Evolutionary conservation across 2,329 filamentous ascomycete species (phyloP).

Genomic region (Paraconiothyrium brasiliense): DNA sequence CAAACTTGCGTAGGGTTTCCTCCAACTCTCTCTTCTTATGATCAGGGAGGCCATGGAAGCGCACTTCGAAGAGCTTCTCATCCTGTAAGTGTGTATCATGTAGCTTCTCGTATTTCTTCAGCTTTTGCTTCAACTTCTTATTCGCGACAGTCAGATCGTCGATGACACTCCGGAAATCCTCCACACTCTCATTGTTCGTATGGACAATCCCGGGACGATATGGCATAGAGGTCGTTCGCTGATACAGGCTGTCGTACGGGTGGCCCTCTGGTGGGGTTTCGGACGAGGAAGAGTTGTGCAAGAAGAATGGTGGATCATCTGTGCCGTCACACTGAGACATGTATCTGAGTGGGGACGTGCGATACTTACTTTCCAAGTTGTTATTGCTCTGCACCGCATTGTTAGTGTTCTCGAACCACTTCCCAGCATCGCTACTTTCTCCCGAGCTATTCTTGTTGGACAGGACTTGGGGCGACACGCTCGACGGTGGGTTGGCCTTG

Average conservation of each 20-base stretch:
- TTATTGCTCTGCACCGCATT: constrained; percentile 51
- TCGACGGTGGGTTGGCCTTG: constrained; percentile 53
- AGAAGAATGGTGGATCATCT: constrained; percentile 57
- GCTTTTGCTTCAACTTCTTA: constrained; percentile 76
- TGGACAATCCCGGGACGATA: constrained; percentile 52
- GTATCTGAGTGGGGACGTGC: background rate
- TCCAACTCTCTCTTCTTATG: constrained; percentile 81
- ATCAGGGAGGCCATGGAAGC: constrained; percentile 76
- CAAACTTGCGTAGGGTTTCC: constrained; percentile 75
- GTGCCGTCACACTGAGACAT: constrained; percentile 15
- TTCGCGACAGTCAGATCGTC: constrained; percentile 89
- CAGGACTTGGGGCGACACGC: constrained; percentile 43
- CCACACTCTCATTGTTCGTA: constrained; percentile 67
- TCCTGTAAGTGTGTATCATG: constrained; percentile 73
- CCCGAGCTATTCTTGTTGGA: constrained; percentile 56
- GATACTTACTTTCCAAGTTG: constrained; percentile 54
- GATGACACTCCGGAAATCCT: constrained; percentile 83
- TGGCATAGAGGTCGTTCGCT: constrained; percentile 30
- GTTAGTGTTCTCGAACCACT: constrained; percentile 63
- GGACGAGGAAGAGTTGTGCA: constrained; percentile 57
- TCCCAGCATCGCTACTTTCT: constrained; percentile 62
- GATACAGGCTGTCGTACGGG: constrained; percentile 29
- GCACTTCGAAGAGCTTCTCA: constrained; percentile 85
- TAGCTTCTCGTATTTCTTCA: constrained; percentile 75
- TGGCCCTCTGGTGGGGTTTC: constrained; percentile 52